Evolutionary conservation across 495 filamentous ascomycete species (phyloP), one percentile per base, ranked within the genome.

Genomic region (Xylaria cubensis): DNA sequence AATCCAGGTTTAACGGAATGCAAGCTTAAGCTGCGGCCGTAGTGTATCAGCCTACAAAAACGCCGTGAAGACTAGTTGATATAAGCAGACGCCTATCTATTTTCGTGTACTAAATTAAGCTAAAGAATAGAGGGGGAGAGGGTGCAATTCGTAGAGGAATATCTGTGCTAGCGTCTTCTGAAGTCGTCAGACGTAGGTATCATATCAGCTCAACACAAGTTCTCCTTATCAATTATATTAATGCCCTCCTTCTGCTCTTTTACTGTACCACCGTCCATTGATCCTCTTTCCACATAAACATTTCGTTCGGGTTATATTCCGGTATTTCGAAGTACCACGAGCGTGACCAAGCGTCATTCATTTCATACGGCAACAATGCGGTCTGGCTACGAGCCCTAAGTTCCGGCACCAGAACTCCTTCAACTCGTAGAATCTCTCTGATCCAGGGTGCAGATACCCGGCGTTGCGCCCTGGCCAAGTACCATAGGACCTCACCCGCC

Each of bases 241-340:
- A 1, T 61, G 15, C 32, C 8, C 17, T 58, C 15, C 32, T 19
- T 58, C 34, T 61, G 2, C 17, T 19, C 19, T 41, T 39, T 21
- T 9, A 10, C 21, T 21, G 39, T 39, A 39, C 34, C 9, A 10
- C 3, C 4, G 10, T 19, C 58, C 58, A 61, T 61, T 21, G 0
- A 39, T 12, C 34, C 0, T 1, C 19, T 2, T 1, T 0, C 61
- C 61, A 64, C 36, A 32, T 9, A 34, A 13, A 9, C 13, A 9
- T 15, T 9, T 6, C 10, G 19, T 48, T 5, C n/a, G 63, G 63
- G 19, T 2, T 50, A 50, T 48, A 65, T n/a, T 48, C 42, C 42
- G 63, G 63, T 26, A 65, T 42, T 32, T 19, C 9, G 17, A 67
- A 67, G 56, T 55, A n/a, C 65, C 65, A 67, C 32, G 8, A 24